Evolutionary conservation across 2,329 filamentous ascomycete species (phyloP), one percentile per base, ranked within the genome.

Genomic region (Botrytis tulipae): DNA sequence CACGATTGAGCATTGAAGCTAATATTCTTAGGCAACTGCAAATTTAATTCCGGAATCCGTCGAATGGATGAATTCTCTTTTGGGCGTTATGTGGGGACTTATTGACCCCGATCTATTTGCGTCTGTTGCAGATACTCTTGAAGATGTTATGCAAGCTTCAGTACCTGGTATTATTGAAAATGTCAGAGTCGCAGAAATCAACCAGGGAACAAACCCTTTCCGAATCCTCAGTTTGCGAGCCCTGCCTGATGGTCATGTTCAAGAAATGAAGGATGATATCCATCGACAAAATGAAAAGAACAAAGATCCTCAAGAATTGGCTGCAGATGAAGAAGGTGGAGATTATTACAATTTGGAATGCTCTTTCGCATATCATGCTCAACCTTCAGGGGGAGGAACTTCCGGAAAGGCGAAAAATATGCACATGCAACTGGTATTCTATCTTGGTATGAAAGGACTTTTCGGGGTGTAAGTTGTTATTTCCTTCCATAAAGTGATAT

Each of bases 391-490:
- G 8, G 85, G 86, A 73, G 88, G 91, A 66, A 87, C 94, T 22
- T 92, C 93, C 3, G 92, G 93, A 63, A 96, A 95, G 82, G 94
- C 94, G 9, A 89, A 92, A 77, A 98, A 98, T 81, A 97, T 98
- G 93, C 95, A 97, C 79, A 97, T 98, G 94, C 92, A 97, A 79
- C 84, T 98, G 22, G 89, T 98, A 14, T 98, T 99, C 82, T 98
- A 98, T 77, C 87, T 98, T 1, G 96, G 96, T 40, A 74, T 80
- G 9, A 80, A 81, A 65, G 79, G 79, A 60, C 70, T 81, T 20
- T 81, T 80, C 68, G 78, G 78, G 69, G 76, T 79, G 75, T 78
- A 75, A 37, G 72, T 65, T n/a, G 5, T 71, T 10, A 7, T 20
- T 60, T 20, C 12, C 25, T 29, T 40, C 4, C 44, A 72, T 3